Conservation (phyloP, 2,329 filamentous ascomycete genomes). For the Venturia carpophila region DNA sequence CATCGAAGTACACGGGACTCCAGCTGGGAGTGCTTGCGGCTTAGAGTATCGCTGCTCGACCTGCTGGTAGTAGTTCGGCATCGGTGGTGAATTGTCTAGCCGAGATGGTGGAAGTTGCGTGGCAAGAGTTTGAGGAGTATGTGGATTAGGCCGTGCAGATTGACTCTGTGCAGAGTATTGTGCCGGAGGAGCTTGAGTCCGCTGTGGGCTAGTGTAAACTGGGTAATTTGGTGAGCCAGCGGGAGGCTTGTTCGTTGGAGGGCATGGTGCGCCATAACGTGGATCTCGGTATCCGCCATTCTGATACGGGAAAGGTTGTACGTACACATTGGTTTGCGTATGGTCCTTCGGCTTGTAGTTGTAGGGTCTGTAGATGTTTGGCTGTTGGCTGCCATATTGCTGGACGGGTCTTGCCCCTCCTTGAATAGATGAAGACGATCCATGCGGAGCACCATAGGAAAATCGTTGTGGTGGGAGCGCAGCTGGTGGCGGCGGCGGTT, state of each 20-base stretch:
- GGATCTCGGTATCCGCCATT: conserved; percentile 6
- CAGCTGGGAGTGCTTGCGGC: not conserved
- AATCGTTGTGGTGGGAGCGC: conserved; percentile 23
- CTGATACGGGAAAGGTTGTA: not conserved
- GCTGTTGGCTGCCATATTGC: not conserved
- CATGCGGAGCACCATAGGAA: conserved; percentile 6
- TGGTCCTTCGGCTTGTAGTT: conserved; percentile 45
- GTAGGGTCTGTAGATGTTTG: conserved; percentile 43
- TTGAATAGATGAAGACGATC: not conserved
- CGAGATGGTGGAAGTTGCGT: conserved; percentile 2
- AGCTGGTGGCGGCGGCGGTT: conserved; percentile 23
- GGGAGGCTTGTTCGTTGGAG: not conserved
- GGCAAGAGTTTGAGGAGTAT: not conserved
- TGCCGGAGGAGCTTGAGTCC: not conserved
- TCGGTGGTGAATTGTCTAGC: conserved; percentile 16
- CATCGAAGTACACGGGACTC: not conserved
- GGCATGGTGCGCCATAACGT: not conserved
- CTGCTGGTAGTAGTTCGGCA: conserved; percentile 17
- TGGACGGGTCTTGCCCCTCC: conserved; percentile 1
- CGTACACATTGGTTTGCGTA: conserved; percentile 21
- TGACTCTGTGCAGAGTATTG: not conserved
- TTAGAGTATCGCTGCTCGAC: conserved; percentile 17
- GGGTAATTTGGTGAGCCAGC: not conserved
- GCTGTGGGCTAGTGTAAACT: conserved; percentile 3
- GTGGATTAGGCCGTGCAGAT: not conserved